A percentile compares a stretch with the other conserved stretches of the same genome.
These are phyloP conservation scores for Penicillium capsulatum DNA, from an alignment of 2,329 filamentous ascomycete species.

Conservation along the genomic window DNA sequence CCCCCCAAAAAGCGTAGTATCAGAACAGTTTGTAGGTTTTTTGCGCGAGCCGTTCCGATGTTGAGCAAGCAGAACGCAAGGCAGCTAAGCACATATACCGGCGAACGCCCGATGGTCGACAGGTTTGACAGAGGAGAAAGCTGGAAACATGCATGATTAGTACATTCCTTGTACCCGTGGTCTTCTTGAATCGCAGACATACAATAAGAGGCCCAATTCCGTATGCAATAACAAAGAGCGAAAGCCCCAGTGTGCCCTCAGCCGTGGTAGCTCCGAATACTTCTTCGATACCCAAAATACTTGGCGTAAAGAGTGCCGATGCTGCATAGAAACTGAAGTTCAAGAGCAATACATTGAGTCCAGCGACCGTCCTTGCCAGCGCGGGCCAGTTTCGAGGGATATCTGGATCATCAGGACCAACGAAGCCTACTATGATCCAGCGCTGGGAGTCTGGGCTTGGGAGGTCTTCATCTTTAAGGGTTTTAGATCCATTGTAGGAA, in stretches of 20 bases:
- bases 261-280: conserved; percentile 46
- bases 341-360: no score
- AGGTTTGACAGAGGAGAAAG: conserved; percentile 49
- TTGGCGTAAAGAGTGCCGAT: conserved; percentile 50
- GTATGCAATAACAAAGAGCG: conserved; percentile 48
- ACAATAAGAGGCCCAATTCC: conserved; percentile 30
- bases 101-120: conserved; percentile 48
- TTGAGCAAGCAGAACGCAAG: conserved; percentile 49
- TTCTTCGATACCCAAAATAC: conserved; percentile 38
- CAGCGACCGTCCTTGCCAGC: no score
- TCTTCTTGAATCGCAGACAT: no score
- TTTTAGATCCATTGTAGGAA: no score
- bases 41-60: conserved; percentile 46
- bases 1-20: conserved; percentile 52
- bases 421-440: no score
- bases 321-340: conserved; percentile 52
- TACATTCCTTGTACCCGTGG: no score
- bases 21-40: conserved; percentile 52
- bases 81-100: conserved; percentile 49
- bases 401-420: no score
- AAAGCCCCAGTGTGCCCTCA: conserved; percentile 48
- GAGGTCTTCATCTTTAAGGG: no score
- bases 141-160: conserved; percentile 36
- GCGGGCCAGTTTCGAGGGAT: no score
- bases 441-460: no score